Conservation (phyloP, 371 early-diverging fungal species). For the Mortierella sp. region DNA sequence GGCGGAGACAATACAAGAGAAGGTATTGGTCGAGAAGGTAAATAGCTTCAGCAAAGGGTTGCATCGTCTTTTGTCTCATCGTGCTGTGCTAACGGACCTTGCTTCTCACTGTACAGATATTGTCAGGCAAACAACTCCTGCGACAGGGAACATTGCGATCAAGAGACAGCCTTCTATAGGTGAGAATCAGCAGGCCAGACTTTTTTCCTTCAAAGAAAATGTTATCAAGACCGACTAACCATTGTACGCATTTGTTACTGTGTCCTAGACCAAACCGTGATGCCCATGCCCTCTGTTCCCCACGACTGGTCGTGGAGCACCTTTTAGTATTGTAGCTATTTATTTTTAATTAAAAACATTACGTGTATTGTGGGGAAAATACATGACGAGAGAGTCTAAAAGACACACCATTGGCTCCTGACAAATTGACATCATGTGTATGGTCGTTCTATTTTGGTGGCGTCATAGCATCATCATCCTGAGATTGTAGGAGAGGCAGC, state of each 20-base stretch:
- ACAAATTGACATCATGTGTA: neutral
- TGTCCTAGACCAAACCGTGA: conserved; percentile 26
- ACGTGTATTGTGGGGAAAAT: neutral
- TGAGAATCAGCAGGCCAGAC: neutral
- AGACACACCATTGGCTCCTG: neutral
- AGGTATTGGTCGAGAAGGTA: conserved; percentile 47
- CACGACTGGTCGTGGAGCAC: conserved; percentile 58
- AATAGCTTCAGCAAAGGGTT: neutral
- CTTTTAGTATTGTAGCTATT: conserved; percentile 15
- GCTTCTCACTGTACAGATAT: conserved; percentile 10
- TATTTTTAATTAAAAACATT: neutral
- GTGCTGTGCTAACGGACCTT: neutral
- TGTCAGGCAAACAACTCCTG: conserved; percentile 11
- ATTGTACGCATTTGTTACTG: neutral
- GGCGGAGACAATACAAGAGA: conserved; percentile 21
- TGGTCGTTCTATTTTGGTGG: neutral
- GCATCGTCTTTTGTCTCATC: too few relatives aligned
- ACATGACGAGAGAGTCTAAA: neutral
- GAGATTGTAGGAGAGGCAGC: too few relatives aligned
- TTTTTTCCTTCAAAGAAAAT: neutral
- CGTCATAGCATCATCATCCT: conserved; percentile 2
- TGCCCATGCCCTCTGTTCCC: conserved; percentile 55
- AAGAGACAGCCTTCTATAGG: conserved; percentile 37
- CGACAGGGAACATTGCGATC: conserved; percentile 47
- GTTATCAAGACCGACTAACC: neutral